These are phyloP conservation scores for Brassica balearica DNA, from an alignment of 441 rosid genomes.

Conservation along the genomic window DNA sequence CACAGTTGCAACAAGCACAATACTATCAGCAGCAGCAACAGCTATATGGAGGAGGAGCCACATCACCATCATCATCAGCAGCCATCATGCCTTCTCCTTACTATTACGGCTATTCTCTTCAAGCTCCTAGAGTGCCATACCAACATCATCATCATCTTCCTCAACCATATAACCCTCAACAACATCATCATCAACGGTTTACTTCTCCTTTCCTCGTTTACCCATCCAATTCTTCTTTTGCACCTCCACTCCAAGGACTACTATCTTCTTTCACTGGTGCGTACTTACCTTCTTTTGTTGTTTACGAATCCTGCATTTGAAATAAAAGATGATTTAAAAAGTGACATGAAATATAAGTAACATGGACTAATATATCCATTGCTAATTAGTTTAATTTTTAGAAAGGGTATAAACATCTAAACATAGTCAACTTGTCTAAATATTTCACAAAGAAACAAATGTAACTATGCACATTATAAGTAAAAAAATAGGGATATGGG, in stretches of 20 bases:
- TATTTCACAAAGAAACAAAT: constrained; percentile 13
- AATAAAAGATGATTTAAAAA: background rate
- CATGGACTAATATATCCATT: background rate
- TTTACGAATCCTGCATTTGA: background rate
- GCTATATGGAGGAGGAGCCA: constrained; percentile 51
- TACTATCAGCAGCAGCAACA: constrained; percentile 58
- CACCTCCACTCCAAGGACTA: constrained; percentile 52
- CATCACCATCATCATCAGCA: constrained; percentile 49
- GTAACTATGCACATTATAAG: background rate
- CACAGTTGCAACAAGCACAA: constrained; percentile 70
- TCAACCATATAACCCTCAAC: constrained; percentile 50
- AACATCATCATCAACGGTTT: constrained; percentile 46
- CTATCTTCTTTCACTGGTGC: constrained; percentile 61
- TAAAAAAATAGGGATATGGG: constrained; percentile 6
- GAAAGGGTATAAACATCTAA: background rate
- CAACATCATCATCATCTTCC: constrained; percentile 41
- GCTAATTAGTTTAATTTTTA: background rate
- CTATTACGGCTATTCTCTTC: constrained; percentile 58
- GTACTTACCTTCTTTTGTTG: background rate
- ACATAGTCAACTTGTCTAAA: background rate
- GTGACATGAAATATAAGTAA: background rate
- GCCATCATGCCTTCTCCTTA: constrained; percentile 65
- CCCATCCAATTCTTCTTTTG: constrained; percentile 51
- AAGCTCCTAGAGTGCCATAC: constrained; percentile 52
- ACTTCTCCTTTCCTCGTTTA: constrained; percentile 62